A percentile compares a stretch with the other conserved stretches of the same genome.
Evolutionary conservation across 345 rosid species (phyloP).

Genomic region (Populus davidiana): DNA sequence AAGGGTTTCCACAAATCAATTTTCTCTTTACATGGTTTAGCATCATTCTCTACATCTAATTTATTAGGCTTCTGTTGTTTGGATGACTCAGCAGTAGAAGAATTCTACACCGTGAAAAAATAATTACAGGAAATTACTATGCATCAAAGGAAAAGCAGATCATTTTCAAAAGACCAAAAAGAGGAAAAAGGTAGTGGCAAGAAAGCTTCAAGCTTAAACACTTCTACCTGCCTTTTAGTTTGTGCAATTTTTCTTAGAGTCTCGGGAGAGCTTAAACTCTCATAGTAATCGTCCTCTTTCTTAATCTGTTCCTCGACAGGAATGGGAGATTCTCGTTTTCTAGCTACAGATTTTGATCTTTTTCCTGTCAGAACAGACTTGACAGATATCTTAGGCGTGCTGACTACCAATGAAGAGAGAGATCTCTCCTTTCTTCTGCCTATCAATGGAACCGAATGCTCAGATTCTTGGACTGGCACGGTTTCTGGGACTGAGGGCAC

Average conservation of each 20-base stretch:
- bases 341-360: constrained; percentile 23
- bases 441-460: background rate
- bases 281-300: constrained; percentile 15
- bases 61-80: constrained; percentile 14
- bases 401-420: constrained; percentile 30
- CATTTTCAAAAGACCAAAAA: background rate
- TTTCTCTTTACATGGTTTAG: constrained; percentile 19
- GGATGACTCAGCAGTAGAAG: constrained; percentile 24
- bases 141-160: background rate
- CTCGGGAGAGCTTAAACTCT: constrained; percentile 19
- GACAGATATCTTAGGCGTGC: constrained; percentile 20
- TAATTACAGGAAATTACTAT: background rate
- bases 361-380: constrained; percentile 16
- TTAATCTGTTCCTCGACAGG: constrained; percentile 10
- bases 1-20: constrained; percentile 33
- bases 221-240: constrained; percentile 33
- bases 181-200: background rate
- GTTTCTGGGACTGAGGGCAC: constrained; percentile 6
- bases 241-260: constrained; percentile 19
- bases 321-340: constrained; percentile 13
- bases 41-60: constrained; percentile 2
- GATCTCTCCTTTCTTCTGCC: constrained; percentile 40
- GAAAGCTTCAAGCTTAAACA: background rate
- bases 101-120: constrained; percentile 14
- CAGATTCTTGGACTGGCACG: constrained; percentile 10